Conservation (phyloP, 345 rosid genomes). For the Viola odorata region DNA sequence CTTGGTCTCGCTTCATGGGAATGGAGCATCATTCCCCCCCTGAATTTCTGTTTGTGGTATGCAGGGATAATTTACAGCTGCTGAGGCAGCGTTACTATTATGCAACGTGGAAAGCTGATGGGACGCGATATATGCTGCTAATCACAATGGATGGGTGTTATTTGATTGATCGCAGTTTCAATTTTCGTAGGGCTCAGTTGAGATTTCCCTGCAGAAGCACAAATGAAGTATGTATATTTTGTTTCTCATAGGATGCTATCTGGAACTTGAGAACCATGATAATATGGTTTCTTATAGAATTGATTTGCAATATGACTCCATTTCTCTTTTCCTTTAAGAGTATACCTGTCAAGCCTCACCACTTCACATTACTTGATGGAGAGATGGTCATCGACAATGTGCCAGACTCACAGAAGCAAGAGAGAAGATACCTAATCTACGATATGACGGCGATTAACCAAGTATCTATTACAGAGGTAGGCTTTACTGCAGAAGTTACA, state of each 20-base stretch:
- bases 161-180: conserved; percentile 79
- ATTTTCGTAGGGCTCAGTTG: conserved; percentile 91
- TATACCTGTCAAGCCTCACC: conserved; percentile 72
- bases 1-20: background rate
- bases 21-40: too few relatives aligned
- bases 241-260: conserved; percentile 11
- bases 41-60: conserved; percentile 6
- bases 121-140: conserved; percentile 97
- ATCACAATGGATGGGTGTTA: conserved; percentile 87
- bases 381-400: conserved; percentile 94
- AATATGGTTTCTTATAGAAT: background rate
- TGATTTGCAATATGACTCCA: conserved; percentile 17
- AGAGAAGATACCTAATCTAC: conserved; percentile 96
- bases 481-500: conserved; percentile 7
- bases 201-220: conserved; percentile 76
- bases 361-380: conserved; percentile 88
- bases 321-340: conserved; percentile 41
- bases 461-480: conserved; percentile 74
- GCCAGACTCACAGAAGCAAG: conserved; percentile 88
- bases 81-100: conserved; percentile 90
- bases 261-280: conserved; percentile 2
- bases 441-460: conserved; percentile 84
- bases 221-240: conserved; percentile 52
- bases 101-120: conserved; percentile 99
- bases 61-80: conserved; percentile 87